Conservation (phyloP, 202 grass and related monocot species). For the Musa balbisiana region DNA sequence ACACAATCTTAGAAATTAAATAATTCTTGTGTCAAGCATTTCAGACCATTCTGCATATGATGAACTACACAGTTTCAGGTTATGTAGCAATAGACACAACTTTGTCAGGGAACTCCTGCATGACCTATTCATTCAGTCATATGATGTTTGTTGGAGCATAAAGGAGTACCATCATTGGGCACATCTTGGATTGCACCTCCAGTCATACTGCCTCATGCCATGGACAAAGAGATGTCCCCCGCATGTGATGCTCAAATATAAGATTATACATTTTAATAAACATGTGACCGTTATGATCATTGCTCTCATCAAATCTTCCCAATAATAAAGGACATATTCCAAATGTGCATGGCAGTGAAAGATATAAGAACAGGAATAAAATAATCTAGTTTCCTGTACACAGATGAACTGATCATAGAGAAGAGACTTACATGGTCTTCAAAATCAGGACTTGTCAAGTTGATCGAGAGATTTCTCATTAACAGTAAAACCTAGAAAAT, state of each 20-base stretch:
- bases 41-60: no score
- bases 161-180: not conserved
- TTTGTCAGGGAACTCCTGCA: no score
- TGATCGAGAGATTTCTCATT: conserved; percentile 95
- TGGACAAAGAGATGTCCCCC: not conserved
- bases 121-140: no score
- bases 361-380: no score
- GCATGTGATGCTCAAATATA: not conserved
- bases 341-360: not conserved
- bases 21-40: no score
- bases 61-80: no score
- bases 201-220: no score
- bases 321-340: not conserved
- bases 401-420: not conserved
- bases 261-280: not conserved
- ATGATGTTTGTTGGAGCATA: not conserved
- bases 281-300: not conserved
- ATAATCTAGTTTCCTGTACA: no score
- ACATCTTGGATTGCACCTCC: no score
- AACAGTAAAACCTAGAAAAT: conserved; percentile 65
- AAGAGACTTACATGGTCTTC: conserved; percentile 87
- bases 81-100: no score
- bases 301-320: not conserved
- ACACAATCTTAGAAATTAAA: no score
- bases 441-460: conserved; percentile 94